A percentile compares a stretch with the other conserved stretches of the same genome.
phyloP scores from a whole-genome alignment of 768 basidiomycete species.

The Phaeotremella fagi region DNA sequence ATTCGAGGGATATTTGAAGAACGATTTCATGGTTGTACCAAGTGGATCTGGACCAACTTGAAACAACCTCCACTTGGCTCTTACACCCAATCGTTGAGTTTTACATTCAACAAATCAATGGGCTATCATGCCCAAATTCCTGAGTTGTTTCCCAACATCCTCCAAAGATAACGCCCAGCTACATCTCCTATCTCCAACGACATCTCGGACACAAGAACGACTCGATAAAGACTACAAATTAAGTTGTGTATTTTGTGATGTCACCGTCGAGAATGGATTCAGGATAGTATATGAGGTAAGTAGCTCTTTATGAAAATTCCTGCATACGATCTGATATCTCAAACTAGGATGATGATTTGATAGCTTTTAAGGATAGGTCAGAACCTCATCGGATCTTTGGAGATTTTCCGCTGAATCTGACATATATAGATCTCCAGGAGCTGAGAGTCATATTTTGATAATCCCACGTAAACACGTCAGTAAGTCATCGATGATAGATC shows the following conservation, averaged over 20 bases:
- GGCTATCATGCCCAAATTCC: neutral
- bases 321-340: neutral
- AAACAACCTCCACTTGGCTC: no score
- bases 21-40: no score
- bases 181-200: neutral
- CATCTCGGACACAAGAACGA: neutral
- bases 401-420: neutral
- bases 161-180: neutral
- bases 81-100: neutral
- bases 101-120: neutral
- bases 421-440: slow-evolving; percentile 18
- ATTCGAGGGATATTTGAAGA: no score
- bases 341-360: slow-evolving; percentile 32
- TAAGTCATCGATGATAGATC: slow-evolving; percentile 1
- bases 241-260: slow-evolving; percentile 42
- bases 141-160: neutral
- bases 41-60: no score
- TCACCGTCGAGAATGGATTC: slow-evolving; percentile 35
- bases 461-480: slow-evolving; percentile 39
- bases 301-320: neutral
- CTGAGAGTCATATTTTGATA: slow-evolving; percentile 35
- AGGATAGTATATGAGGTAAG: slow-evolving; percentile 32
- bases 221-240: neutral
- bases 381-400: neutral
- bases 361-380: slow-evolving; percentile 44